Percentiles rank a stretch among this genome's conserved stretches.
Conservation (phyloP, 2,329 filamentous ascomycete species). For the Aureobasidium lini region DNA sequence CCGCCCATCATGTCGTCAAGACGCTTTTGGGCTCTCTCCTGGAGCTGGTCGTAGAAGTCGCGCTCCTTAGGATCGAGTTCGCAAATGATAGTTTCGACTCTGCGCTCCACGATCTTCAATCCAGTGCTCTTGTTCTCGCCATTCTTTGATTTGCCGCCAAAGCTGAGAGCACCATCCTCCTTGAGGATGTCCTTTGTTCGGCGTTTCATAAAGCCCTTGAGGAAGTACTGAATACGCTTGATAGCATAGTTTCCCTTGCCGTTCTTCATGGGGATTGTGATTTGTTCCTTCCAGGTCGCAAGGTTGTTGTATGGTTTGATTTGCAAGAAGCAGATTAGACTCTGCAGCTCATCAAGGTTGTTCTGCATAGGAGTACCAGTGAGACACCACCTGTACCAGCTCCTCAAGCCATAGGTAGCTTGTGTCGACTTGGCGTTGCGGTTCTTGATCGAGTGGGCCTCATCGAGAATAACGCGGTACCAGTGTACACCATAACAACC, state of each 20-base stretch:
- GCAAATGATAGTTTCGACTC: conserved; percentile 71
- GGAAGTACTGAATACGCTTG: conserved; percentile 70
- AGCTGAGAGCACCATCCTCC: conserved; percentile 71
- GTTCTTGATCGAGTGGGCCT: conserved; percentile 98
- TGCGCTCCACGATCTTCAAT: conserved; percentile 88
- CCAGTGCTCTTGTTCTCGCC: conserved; percentile 51
- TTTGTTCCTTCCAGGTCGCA: conserved; percentile 81
- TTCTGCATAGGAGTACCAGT: conserved; percentile 98
- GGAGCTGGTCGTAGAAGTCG: conserved; percentile 76
- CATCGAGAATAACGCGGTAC: conserved; percentile 92
- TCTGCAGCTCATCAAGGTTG: conserved; percentile 92
- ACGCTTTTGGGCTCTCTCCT: conserved; percentile 76
- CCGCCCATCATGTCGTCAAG: conserved; percentile 78
- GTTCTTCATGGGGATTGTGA: conserved; percentile 81
- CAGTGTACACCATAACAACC: conserved; percentile 89
- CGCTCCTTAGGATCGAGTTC: conserved; percentile 74
- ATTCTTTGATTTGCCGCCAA: conserved; percentile 58
- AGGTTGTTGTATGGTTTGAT: conserved; percentile 89
- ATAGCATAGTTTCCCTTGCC: conserved; percentile 87
- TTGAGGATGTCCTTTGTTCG: conserved; percentile 96
- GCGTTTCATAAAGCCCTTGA: conserved; percentile 97
- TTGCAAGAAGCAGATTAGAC: conserved; percentile 81
- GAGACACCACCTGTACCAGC: conserved; percentile 90
- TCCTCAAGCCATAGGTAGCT: conserved; percentile 75
- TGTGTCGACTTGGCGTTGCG: conserved; percentile 92